Evolutionary conservation across 768 basidiomycete species (phyloP).

Genomic region (Xanthoconium purpureum): DNA sequence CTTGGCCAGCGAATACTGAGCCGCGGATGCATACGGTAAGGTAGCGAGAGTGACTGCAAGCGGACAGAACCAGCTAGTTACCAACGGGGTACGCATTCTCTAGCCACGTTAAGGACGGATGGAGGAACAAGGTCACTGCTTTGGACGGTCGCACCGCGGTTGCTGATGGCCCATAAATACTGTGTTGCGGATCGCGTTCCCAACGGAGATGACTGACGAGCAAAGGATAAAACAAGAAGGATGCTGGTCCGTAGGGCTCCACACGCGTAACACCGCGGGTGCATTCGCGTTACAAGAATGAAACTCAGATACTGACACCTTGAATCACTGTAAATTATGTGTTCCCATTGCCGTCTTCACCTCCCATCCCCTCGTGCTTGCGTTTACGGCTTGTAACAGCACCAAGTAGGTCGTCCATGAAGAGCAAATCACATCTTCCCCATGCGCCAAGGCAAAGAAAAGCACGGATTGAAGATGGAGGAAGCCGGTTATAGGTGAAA

Average conservation of each 20-base stretch:
- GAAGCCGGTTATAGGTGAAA: not conserved
- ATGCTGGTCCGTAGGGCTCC: too few species aligned
- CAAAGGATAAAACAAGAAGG: not conserved
- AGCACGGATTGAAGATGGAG: not conserved
- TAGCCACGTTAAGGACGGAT: not conserved
- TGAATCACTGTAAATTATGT: not conserved
- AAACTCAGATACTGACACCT: not conserved
- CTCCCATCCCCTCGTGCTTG: not conserved
- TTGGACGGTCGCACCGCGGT: not conserved
- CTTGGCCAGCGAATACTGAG: conserved; percentile 51
- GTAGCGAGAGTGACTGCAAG: conserved; percentile 7
- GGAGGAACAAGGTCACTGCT: not conserved
- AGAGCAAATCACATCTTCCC: not conserved
- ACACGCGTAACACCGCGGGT: too few species aligned
- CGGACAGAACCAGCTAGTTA: conserved; percentile 1
- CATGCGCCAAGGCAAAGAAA: not conserved
- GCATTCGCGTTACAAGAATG: not conserved
- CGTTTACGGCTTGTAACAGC: not conserved
- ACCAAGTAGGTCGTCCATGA: not conserved
- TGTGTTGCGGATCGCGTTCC: not conserved
- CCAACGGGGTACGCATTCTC: conserved; percentile 8
- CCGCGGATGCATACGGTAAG: conserved; percentile 19
- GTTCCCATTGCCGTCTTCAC: not conserved
- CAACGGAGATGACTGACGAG: not conserved
- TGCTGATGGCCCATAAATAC: conserved; percentile 10